phyloP scores from a whole-genome alignment of 805 yeast species.

The Groenewaldozyma salmanticensis region DNA sequence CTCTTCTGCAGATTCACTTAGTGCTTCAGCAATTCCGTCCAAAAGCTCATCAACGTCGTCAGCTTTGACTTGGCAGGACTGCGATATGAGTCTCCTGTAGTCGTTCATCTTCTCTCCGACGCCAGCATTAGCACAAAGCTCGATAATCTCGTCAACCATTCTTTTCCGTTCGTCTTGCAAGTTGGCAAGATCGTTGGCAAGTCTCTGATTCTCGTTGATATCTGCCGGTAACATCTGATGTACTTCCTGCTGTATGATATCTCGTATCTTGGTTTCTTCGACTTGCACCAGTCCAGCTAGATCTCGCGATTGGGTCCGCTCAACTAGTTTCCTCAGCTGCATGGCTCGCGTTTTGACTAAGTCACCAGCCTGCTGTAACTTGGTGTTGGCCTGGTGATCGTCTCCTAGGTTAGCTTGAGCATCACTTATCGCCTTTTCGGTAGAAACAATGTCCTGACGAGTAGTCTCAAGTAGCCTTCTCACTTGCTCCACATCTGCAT shows the following conservation, averaged over 20 bases:
- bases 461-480: constrained; percentile 33
- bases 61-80: constrained; percentile 64
- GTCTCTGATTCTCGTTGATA: constrained; percentile 13
- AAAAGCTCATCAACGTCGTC: constrained; percentile 75
- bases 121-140: constrained; percentile 36
- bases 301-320: constrained; percentile 54
- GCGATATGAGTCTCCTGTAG: constrained; percentile 66
- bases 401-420: constrained; percentile 24
- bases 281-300: constrained; percentile 49
- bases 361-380: constrained; percentile 19
- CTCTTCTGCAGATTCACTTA: constrained; percentile 18
- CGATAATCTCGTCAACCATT: constrained; percentile 40
- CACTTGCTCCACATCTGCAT: constrained; percentile 43
- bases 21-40: constrained; percentile 59
- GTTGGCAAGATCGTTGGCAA: constrained; percentile 29
- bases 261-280: constrained; percentile 35
- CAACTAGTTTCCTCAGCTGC: constrained; percentile 37
- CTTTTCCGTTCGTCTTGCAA: constrained; percentile 35
- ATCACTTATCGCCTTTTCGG: constrained; percentile 25
- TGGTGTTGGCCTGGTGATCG: constrained; percentile 17
- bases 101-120: constrained; percentile 56
- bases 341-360: constrained; percentile 23
- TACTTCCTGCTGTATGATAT: constrained; percentile 15
- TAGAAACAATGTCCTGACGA: constrained; percentile 31
- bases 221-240: constrained; percentile 1